Percentiles rank a stretch among this genome's conserved stretches.
These are phyloP conservation scores for Panicum hallii DNA, from an alignment of 202 grass and related monocot genomes.

Conservation along the genomic window DNA sequence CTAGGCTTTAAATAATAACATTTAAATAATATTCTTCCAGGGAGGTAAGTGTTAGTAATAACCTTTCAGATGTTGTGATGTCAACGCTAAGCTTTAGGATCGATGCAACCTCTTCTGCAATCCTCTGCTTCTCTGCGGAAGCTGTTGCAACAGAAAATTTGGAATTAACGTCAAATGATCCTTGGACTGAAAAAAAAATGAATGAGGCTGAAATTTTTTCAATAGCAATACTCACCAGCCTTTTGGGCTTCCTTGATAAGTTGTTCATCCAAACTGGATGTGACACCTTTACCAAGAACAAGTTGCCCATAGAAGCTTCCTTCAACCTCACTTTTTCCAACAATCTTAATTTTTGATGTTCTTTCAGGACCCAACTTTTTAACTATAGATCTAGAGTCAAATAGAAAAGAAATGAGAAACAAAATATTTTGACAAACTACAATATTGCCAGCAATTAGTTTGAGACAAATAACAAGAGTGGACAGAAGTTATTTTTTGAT, in stretches of 20 bases:
- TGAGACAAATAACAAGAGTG: slow-evolving; percentile 21
- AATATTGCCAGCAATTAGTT: slow-evolving; percentile 9
- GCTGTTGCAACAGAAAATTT: slow-evolving; percentile 51
- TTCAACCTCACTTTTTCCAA: slow-evolving; percentile 90
- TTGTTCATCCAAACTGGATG: slow-evolving; percentile 84
- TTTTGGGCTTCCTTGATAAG: slow-evolving; percentile 79
- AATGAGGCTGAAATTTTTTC: neutral
- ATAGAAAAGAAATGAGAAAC: slow-evolving; percentile 14
- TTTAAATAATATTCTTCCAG: neutral
- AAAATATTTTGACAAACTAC: neutral
- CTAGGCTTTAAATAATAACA: neutral
- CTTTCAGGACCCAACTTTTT: slow-evolving; percentile 66
- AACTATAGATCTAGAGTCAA: slow-evolving; percentile 52
- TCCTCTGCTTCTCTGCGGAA: slow-evolving; percentile 83
- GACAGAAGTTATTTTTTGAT: neutral
- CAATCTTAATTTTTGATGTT: slow-evolving; percentile 67
- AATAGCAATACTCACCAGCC: slow-evolving; percentile 67
- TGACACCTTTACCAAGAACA: slow-evolving; percentile 82
- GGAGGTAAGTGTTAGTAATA: slow-evolving; percentile 15
- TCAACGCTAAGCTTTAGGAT: slow-evolving; percentile 85
- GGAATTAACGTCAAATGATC: slow-evolving; percentile 25
- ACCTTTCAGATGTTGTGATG: slow-evolving; percentile 69
- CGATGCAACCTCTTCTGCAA: slow-evolving; percentile 91
- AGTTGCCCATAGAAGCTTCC: slow-evolving; percentile 92
- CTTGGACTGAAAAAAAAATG: neutral